Evolutionary conservation across 441 rosid species (phyloP).

Genomic region (Gossypium gossypioides): DNA sequence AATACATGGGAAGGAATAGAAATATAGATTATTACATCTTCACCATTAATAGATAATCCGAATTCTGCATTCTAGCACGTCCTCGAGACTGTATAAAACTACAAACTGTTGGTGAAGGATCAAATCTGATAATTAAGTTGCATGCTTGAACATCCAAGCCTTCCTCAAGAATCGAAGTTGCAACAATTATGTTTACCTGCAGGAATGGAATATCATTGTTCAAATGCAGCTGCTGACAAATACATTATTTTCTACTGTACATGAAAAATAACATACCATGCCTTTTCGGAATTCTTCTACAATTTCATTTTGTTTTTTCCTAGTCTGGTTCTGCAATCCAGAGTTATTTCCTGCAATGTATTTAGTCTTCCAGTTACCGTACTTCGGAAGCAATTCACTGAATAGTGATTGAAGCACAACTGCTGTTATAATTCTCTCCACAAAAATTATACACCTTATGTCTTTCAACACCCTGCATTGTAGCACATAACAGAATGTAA

Average conservation of each 20-base stretch:
- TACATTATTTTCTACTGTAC: not conserved
- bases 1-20: conserved; percentile 3
- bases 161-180: conserved; percentile 91
- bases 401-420: conserved; percentile 49
- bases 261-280: conserved; percentile 35
- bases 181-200: conserved; percentile 76
- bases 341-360: conserved; percentile 67
- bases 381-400: conserved; percentile 45
- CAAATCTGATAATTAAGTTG: conserved; percentile 79
- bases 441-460: conserved; percentile 77
- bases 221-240: conserved; percentile 6
- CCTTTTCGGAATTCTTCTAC: conserved; percentile 82
- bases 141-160: conserved; percentile 90
- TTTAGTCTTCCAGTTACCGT: conserved; percentile 53
- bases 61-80: conserved; percentile 82
- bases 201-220: conserved; percentile 13
- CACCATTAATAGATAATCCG: conserved; percentile 76
- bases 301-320: conserved; percentile 60
- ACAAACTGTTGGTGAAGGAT: conserved; percentile 61
- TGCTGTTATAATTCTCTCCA: conserved; percentile 73
- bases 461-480: conserved; percentile 41
- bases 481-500: not conserved
- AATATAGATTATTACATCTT: conserved; percentile 31
- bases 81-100: conserved; percentile 96
- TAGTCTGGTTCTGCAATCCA: conserved; percentile 48